phyloP scores from a whole-genome alignment of 805 yeast genomes.

The Candida cerambycidarum region DNA sequence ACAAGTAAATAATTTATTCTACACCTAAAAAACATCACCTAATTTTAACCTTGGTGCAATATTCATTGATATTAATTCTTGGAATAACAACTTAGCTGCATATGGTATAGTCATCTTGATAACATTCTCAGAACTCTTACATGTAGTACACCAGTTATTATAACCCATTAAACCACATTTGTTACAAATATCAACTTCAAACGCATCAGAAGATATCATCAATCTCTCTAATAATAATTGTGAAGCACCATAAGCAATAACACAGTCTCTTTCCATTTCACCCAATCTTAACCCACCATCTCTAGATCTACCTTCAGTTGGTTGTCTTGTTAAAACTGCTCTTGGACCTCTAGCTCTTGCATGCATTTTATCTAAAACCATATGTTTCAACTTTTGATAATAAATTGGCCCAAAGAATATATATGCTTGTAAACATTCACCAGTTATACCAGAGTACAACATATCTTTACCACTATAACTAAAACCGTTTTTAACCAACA shows the following conservation, averaged over 20 bases:
- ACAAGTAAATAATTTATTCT: background rate
- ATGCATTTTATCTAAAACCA: constrained; percentile 99
- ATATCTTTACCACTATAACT: constrained; percentile 95
- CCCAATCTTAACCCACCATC: constrained; percentile 99
- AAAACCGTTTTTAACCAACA: constrained; percentile 87
- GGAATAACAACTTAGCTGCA: constrained; percentile 97
- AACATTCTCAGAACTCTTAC: constrained; percentile 83
- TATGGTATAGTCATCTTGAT: constrained; percentile 96
- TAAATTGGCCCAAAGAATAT: constrained; percentile 98
- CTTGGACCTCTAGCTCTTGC: constrained; percentile 99
- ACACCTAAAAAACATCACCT: constrained; percentile 70
- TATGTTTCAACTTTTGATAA: constrained; percentile 96
- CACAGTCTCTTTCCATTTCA: constrained; percentile 99
- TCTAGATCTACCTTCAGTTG: constrained; percentile 97
- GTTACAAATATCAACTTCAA: constrained; percentile 94
- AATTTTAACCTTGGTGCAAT: constrained; percentile 93
- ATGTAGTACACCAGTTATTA: constrained; percentile 96
- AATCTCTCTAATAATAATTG: constrained; percentile 89
- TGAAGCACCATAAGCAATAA: constrained; percentile 98
- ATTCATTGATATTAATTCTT: constrained; percentile 96
- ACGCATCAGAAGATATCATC: constrained; percentile 96
- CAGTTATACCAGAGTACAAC: constrained; percentile 96
- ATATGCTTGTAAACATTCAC: constrained; percentile 95
- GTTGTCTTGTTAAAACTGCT: constrained; percentile 96
- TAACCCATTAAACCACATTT: constrained; percentile 96